Evolutionary conservation across 148 eudicot genomes (phyloP).

Genomic region (Silene conica): DNA sequence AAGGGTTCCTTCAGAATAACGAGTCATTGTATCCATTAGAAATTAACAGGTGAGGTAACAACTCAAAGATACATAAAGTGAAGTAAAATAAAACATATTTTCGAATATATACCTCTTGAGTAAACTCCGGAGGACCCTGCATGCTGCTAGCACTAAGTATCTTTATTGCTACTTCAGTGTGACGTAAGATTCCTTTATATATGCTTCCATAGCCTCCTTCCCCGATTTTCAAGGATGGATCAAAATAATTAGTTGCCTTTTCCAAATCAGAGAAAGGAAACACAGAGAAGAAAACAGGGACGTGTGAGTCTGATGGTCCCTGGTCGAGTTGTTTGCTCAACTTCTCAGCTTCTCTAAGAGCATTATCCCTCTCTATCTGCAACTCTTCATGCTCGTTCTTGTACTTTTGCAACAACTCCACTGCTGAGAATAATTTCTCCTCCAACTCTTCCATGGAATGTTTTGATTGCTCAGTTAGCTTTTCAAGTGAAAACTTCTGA

Average conservation of each 20-base stretch:
- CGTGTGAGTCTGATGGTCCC: conserved; percentile 30
- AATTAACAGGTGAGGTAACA: background rate
- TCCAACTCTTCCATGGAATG: conserved; percentile 48
- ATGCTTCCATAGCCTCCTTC: conserved; percentile 73
- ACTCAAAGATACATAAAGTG: background rate
- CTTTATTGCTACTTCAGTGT: conserved; percentile 78
- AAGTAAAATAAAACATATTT: background rate
- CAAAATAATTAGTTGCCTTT: conserved; percentile 57
- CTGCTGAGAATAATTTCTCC: conserved; percentile 59
- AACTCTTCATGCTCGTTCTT: conserved; percentile 68
- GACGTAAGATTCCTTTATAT: conserved; percentile 54
- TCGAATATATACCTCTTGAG: conserved; percentile 58
- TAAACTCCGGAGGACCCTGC: conserved; percentile 61
- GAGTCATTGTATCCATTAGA: too few relatives aligned
- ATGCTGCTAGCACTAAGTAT: conserved; percentile 42
- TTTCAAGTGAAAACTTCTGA: conserved; percentile 48
- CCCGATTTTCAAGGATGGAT: conserved; percentile 52
- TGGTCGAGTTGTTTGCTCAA: conserved; percentile 37
- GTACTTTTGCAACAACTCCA: conserved; percentile 55
- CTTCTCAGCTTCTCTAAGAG: conserved; percentile 44
- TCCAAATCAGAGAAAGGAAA: conserved; percentile 57
- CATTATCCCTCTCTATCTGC: conserved; percentile 50
- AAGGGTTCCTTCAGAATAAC: too few relatives aligned
- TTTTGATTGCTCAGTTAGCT: conserved; percentile 34
- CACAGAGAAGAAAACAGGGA: conserved; percentile 44